Conservation (phyloP, 805 yeast genomes). For the Saturnispora halmiae region DNA sequence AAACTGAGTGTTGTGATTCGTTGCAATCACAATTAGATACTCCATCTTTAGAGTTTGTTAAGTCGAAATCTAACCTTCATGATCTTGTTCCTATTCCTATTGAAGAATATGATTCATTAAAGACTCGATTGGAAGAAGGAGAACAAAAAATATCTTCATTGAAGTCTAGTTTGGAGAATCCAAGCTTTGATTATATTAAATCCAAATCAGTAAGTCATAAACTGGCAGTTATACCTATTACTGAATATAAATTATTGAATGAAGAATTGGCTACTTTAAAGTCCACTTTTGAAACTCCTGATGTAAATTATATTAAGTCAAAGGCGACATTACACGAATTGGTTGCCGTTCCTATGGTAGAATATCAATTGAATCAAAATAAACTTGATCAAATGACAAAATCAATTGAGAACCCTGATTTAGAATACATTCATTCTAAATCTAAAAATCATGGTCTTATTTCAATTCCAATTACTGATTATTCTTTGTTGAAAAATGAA, state of each 20-base stretch:
- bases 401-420: conserved; percentile 26
- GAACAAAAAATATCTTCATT: neutral
- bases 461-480: conserved; percentile 21
- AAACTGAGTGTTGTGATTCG: neutral
- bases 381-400: conserved; percentile 10
- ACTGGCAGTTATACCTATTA: neutral
- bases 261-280: neutral
- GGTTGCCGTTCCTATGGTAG: conserved; percentile 19
- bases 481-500: conserved; percentile 12
- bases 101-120: conserved; percentile 22
- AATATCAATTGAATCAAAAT: conserved; percentile 1
- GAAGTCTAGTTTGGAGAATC: conserved; percentile 1
- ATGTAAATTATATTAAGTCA: conserved; percentile 19
- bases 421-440: conserved; percentile 24
- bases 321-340: conserved; percentile 26
- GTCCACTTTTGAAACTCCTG: conserved; percentile 4
- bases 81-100: conserved; percentile 14
- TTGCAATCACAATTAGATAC: conserved; percentile 8
- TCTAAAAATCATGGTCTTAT: conserved; percentile 24
- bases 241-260: neutral
- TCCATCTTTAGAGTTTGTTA: conserved; percentile 13
- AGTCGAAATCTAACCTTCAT: conserved; percentile 2
- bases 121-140: neutral
- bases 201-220: neutral
- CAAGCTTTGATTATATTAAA: conserved; percentile 2